Evolutionary conservation across 768 basidiomycete genomes (phyloP), one percentile per base, ranked within the genome.

Genomic region (Boletus coccyginus): DNA sequence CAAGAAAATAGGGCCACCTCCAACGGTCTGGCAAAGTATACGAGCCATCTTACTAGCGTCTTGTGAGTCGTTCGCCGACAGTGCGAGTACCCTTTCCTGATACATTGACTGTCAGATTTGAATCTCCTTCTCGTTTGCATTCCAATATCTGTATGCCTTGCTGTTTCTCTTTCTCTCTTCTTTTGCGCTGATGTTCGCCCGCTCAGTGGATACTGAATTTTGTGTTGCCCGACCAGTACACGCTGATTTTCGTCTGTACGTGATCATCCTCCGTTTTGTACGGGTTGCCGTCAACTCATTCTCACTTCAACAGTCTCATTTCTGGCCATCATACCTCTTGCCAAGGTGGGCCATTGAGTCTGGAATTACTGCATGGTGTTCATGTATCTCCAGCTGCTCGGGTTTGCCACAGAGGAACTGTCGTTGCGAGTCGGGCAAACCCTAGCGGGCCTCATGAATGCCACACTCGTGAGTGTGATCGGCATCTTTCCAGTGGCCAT

Each of bases 391-490:
- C 54, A 90, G 87, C 72, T 93, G 6, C 78, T 94, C 3, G 87
- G 86, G 1, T 93, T 92, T 65, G 90, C 90, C 1, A 94, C 92
- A 0, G 92, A 94, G 56, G 90, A 94, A 60, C 61, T 94, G 17
- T 89, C 92, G 4, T 65, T 92, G 53, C 84, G 91, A 32, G 85
- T 93, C 2, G 92, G 92, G 2, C 87, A 90, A 69, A 91, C 91
- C 2, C 73, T 92, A 12, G 90, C 91, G 4, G 92, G 92, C 39
- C 78, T 94, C 3, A 68, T 94, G 53, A 94, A 94, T 72, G 92
- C 92, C 21, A 94, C 92, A 14, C 74, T 92, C 60, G 88, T 91
- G 61, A 60, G 81, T 67, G 10, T 42, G 13, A 27, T 51, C 31
- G 7, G 19, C 12, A 11, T 32, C 12, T 40, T 50, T 53, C 44